Base-by-base conservation (phyloP, 768 basidiomycete genomes). In the Asterophora lycoperdoides region DNA sequence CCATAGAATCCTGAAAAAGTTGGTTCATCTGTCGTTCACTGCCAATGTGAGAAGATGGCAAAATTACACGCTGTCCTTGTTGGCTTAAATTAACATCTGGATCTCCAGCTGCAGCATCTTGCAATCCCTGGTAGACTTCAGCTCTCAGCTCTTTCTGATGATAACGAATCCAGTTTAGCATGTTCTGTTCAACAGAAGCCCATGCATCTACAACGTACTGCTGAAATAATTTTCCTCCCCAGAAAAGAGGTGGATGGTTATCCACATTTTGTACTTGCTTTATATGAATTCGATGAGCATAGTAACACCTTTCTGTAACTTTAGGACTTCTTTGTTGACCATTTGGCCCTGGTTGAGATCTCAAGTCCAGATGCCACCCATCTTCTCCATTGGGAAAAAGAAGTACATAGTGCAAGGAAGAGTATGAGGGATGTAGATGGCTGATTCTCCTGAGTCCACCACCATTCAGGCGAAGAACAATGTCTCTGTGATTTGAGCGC, bases 191-290 rank as follows among this genome's bases (percentile, higher is more conserved):
- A 20, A 67, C 57, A 0, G 63, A 57, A 13, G 77, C 75, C 69
- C 68, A 81, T 2, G 52, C 57, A 64, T 81, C 75, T 39, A 71
- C 70, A 32, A 74, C 41, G 52, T 65, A 74, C 37, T 76, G 68
- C 44, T 77, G 73, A 30, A 80, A 68, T 0, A 81, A 64, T 18
- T 59, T 59, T 1, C 68, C 65, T 44, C 60, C 71, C 19, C 49
- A 58, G 47, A 74, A 67, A 8, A 76, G 39, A 46, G 60, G 60
- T 4, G 35, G 9, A 19, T 55, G 29, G 29, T 29, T 15, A 11
- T 37, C 4, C 44, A n/a, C n/a, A n/a, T n/a, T n/a, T n/a, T n/a
- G n/a, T n/a, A n/a, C n/a, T n/a, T n/a, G n/a, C n/a, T n/a, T n/a
- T n/a, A n/a, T n/a, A n/a, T n/a, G n/a, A n/a, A n/a, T n/a, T n/a